Evolutionary conservation across 768 basidiomycete species (phyloP).

Genomic region (Psilocybe subaeruginosa): DNA sequence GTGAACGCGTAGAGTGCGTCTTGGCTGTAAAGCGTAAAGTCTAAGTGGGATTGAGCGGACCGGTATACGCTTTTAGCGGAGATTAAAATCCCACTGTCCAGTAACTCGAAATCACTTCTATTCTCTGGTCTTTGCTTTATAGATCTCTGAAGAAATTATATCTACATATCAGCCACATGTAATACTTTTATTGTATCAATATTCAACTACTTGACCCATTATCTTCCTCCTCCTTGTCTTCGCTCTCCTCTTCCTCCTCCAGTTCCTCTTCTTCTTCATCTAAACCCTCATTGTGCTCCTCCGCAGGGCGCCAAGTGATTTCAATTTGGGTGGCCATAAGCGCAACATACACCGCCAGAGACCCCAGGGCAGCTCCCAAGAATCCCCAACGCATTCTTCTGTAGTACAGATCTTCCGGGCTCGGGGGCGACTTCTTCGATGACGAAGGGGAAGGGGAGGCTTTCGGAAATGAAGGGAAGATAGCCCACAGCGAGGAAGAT

Average conservation of each 20-base stretch:
- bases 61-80: neutral
- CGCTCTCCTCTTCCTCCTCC: neutral
- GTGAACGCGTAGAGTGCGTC: neutral
- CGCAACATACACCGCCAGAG: conserved; percentile 41
- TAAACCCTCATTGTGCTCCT: conserved; percentile 8
- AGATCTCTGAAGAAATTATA: no score
- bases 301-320: conserved; percentile 9
- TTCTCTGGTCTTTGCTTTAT: no score
- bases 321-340: conserved; percentile 24
- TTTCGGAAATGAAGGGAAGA: conserved; percentile 39
- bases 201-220: neutral
- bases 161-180: no score
- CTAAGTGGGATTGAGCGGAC: neutral
- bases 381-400: conserved; percentile 57
- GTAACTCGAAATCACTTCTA: no score
- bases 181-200: neutral
- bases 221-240: neutral
- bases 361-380: conserved; percentile 46
- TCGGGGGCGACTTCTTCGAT: conserved; percentile 20
- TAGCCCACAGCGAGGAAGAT: conserved; percentile 38
- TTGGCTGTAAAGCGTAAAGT: neutral
- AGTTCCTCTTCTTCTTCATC: conserved; percentile 13
- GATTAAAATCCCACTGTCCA: neutral
- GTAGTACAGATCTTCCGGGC: conserved; percentile 49
- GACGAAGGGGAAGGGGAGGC: conserved; percentile 9